phyloP scores from a whole-genome alignment of 2,329 filamentous ascomycete species.

The Hymenoscyphus occultus region DNA sequence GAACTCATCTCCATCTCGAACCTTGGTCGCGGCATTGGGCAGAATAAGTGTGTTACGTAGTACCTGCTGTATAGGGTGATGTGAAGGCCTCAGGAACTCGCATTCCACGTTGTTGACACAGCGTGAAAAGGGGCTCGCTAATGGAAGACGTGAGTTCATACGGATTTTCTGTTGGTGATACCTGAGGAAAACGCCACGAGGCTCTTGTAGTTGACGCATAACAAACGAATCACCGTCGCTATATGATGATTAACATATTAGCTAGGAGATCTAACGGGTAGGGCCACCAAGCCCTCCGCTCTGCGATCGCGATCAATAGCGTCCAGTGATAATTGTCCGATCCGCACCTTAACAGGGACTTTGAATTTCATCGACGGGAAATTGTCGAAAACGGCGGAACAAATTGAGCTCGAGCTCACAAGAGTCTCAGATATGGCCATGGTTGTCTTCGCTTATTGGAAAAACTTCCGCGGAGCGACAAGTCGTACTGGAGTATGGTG shows the following conservation, averaged over 20 bases:
- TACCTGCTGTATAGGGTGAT: not conserved
- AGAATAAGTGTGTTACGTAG: slow-evolving; percentile 3
- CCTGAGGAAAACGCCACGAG: slow-evolving; percentile 23
- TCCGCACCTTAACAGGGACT: not conserved
- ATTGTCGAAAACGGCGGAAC: slow-evolving; percentile 8
- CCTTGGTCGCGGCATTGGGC: not conserved
- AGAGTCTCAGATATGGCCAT: slow-evolving; percentile 5
- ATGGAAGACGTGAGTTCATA: not conserved
- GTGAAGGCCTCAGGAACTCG: not conserved
- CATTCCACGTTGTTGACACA: not conserved
- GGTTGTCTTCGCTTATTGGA: not conserved
- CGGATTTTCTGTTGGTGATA: not conserved
- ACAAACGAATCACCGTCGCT: slow-evolving; percentile 20
- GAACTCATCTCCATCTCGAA: not conserved
- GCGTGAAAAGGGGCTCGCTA: slow-evolving; percentile 7
- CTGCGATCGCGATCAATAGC: slow-evolving; percentile 20
- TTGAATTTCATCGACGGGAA: slow-evolving; percentile 10
- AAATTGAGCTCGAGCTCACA: slow-evolving; percentile 9
- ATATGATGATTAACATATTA: slow-evolving; percentile 32
- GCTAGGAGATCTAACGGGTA: slow-evolving; percentile 17
- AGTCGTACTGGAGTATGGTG: not conserved
- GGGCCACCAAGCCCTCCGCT: slow-evolving; percentile 21
- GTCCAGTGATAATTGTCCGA: slow-evolving; percentile 20
- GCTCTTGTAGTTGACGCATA: slow-evolving; percentile 21
- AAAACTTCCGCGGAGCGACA: slow-evolving; percentile 11